A percentile compares a stretch with the other conserved stretches of the same genome.
Conservation (phyloP, 345 rosid species). For the Salix suchowensis region DNA sequence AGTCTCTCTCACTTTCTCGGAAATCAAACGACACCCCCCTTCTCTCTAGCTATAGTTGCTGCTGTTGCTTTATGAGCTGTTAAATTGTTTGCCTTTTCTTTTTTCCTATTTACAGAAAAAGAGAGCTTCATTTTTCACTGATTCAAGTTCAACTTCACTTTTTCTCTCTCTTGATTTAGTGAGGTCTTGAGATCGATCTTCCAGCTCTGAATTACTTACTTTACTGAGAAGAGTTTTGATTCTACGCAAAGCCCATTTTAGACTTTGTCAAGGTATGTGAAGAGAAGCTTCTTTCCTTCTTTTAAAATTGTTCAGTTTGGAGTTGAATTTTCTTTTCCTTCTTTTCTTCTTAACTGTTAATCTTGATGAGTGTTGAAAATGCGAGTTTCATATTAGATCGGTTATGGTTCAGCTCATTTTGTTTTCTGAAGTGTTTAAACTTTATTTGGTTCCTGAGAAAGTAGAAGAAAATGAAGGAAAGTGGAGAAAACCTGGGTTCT, state of each 20-base stretch:
- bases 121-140: not conserved
- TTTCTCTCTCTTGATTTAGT: not conserved
- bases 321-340: not conserved
- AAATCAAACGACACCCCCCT: slow-evolving; percentile 28
- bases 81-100: not conserved
- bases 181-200: slow-evolving; percentile 20
- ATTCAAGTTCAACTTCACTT: not conserved
- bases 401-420: slow-evolving; percentile 26
- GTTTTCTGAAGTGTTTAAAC: slow-evolving; percentile 4
- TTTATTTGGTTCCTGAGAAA: slow-evolving; percentile 18
- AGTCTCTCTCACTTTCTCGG: slow-evolving; percentile 32
- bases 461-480: slow-evolving; percentile 19
- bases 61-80: not conserved
- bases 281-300: not conserved
- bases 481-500: not conserved
- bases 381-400: slow-evolving; percentile 28
- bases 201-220: slow-evolving; percentile 4
- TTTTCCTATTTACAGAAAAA: not conserved
- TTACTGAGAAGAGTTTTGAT: not conserved
- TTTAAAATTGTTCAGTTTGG: not conserved
- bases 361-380: not conserved
- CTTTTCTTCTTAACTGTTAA: not conserved
- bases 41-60: not conserved
- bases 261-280: slow-evolving; percentile 25
- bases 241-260: not conserved